Evolutionary conservation across 2,329 filamentous ascomycete genomes (phyloP), one percentile per base, ranked within the genome.

Genomic region (Aspergillus nomiae): DNA sequence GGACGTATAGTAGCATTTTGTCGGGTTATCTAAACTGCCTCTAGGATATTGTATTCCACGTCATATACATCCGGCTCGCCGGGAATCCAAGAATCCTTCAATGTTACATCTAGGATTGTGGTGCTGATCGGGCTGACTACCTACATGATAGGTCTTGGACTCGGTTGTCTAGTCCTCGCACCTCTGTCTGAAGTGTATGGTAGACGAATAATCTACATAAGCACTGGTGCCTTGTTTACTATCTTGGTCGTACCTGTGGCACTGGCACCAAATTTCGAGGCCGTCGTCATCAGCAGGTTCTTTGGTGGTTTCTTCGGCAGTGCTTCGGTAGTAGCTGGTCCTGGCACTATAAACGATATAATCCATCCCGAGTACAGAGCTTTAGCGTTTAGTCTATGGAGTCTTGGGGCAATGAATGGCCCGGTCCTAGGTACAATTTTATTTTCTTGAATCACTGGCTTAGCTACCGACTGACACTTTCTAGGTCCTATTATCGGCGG

Each of bases 271-370:
- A 65, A 65, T 19, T 61, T 67, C 11, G 63, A 61, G 36, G 59
- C 66, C 1, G 58, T 70, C 30, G 38, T 70, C 4, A 63, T 64
- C 12, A 61, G 65, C 58, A 59, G 66, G 30, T 64, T 69, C n/a
- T 66, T 70, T 11, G 62, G 62, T 16, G 67, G 66, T 1, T 85
- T 85, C 58, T 89, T 88, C 56, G 89, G 90, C 4, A 84, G 90
- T 0, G 90, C 89, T 30, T 89, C 93, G 85, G 86, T 95, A 24
- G 85, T 87, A 19, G 94, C 93, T 73, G 86, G 89, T 2, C 91
- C 92, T 0, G 92, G 91, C 2, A 91, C 87, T 1, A 84, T 95
- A 4, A 88, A 90, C 43, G 92, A 96, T 74, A 90, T 95, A 55
- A 87, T 90, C 12, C 83, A 83, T 16, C 90, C 92, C 32, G 85